Conservation (phyloP, 31 red algal genomes). For the Asparagopsis taxiformis region DNA sequence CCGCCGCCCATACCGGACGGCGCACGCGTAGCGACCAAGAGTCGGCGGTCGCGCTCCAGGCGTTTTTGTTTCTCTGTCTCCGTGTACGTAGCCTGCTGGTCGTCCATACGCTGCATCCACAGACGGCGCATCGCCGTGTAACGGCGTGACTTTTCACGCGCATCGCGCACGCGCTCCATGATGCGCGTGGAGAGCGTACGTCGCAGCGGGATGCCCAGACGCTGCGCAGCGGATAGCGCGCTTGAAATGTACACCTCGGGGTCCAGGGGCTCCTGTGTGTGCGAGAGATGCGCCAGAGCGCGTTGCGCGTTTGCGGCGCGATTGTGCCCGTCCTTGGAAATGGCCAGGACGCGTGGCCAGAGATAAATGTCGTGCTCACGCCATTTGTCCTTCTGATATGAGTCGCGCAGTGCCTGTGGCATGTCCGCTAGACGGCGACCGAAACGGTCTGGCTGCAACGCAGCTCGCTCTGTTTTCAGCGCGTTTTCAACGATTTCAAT, state of each 20-base stretch:
- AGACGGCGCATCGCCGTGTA: conserved; percentile 27
- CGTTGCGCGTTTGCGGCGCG: conserved; percentile 35
- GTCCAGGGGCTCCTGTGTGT: conserved; percentile 11
- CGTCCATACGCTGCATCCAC: conserved; percentile 27
- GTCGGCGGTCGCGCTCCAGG: conserved; percentile 19
- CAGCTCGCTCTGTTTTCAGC: conserved; percentile 40
- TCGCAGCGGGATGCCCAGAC: too few relatives aligned
- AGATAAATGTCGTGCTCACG: conserved; percentile 48
- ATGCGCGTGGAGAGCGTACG: too few relatives aligned
- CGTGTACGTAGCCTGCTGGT: not conserved
- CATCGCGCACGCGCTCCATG: too few relatives aligned
- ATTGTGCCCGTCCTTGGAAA: conserved; percentile 39
- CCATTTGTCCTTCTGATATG: conserved; percentile 55
- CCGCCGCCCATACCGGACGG: conserved; percentile 31
- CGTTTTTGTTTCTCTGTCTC: not conserved
- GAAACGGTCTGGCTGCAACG: conserved; percentile 57
- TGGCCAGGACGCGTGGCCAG: conserved; percentile 45
- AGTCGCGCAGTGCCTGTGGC: conserved; percentile 49
- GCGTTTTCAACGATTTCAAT: conserved; percentile 33
- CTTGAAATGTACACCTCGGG: not conserved
- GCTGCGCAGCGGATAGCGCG: conserved; percentile 16
- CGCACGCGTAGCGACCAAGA: conserved; percentile 59
- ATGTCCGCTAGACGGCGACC: conserved; percentile 61
- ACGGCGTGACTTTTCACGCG: too few relatives aligned
- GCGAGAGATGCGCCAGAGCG: conserved; percentile 20